Conservation (phyloP, 2,329 filamentous ascomycete species). For the Ophiosphaerella narmari region DNA sequence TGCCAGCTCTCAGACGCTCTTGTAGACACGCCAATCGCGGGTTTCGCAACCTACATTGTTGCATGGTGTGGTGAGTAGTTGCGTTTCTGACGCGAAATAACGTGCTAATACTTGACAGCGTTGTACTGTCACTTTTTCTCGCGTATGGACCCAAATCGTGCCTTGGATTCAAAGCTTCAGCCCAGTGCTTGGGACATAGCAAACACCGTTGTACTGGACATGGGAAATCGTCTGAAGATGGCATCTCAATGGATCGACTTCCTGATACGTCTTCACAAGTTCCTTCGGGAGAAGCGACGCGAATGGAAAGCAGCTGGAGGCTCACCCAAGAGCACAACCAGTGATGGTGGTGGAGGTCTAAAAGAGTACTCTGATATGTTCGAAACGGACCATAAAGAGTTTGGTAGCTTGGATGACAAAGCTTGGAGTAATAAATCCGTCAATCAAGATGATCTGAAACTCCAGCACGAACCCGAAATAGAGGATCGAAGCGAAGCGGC, state of each 20-base stretch:
- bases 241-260: slow-evolving; percentile 18
- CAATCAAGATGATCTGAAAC: slow-evolving; percentile 16
- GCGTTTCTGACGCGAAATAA: not conserved
- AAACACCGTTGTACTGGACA: slow-evolving; percentile 18
- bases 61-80: slow-evolving; percentile 59
- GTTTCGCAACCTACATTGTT: slow-evolving; percentile 70
- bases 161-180: slow-evolving; percentile 48
- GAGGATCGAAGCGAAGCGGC: slow-evolving; percentile 8
- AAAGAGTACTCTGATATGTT: slow-evolving; percentile 22
- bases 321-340: slow-evolving; percentile 22
- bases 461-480: slow-evolving; percentile 19
- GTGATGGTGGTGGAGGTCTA: slow-evolving; percentile 25
- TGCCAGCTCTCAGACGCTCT: slow-evolving; percentile 64
- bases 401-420: slow-evolving; percentile 14
- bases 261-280: slow-evolving; percentile 14
- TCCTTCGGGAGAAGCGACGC: slow-evolving; percentile 6
- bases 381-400: slow-evolving; percentile 25
- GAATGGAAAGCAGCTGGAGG: slow-evolving; percentile 17
- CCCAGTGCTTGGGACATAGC: slow-evolving; percentile 23
- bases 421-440: slow-evolving; percentile 10
- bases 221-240: slow-evolving; percentile 20
- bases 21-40: slow-evolving; percentile 69
- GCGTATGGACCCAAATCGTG: slow-evolving; percentile 65
- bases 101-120: slow-evolving; percentile 38
- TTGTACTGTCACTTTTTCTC: slow-evolving; percentile 71